Evolutionary conservation across 805 yeast genomes (phyloP), one percentile per base, ranked within the genome.

Genomic region (Ogataea pilisensis): DNA sequence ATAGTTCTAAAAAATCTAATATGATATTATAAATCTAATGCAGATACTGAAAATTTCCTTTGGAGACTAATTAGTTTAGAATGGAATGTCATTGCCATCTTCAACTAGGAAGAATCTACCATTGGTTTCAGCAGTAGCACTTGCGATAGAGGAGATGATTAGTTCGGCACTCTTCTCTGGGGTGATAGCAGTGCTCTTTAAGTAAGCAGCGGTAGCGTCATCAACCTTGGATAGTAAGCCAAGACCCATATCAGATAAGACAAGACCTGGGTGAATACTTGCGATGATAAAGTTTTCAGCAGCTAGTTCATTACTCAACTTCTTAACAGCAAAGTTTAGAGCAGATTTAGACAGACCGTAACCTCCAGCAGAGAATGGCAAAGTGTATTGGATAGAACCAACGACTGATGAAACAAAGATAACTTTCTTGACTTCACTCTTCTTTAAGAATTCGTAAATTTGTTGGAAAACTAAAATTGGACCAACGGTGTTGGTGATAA

Each of bases 251-350:
- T 68, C 72, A 27, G 66, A 64, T n/a, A 39, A n/a, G 12, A 69
- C 71, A 9, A 57, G 27, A 29, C 74, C 73, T 0, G 75, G 75
- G 38, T 65, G 67, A 12, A 66, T 12, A 11, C 66, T 47, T 18
- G 64, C 45, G 31, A 61, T 54, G 9, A 51, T 57, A 51, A 56
- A 57, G 1, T 50, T 54, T 17, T 63, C 61, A 1, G 34, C 29
- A 12, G 39, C 43, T 26, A 56, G 38, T 38, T 66, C 69, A 25
- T 18, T 13, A 30, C 60, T 46, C 29, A 67, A 28, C 17, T 56
- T 54, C 31, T 46, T 54, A 11, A 50, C 50, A 13, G 59, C 43
- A 48, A 52, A 60, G 54, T 67, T 65, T 42, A 66, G 44, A 1
- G 66, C 72, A 9, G 69, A 65, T 48, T 68, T 67, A 11, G 44